Conservation (phyloP, 805 yeast species). For the Candida hungchunana region DNA sequence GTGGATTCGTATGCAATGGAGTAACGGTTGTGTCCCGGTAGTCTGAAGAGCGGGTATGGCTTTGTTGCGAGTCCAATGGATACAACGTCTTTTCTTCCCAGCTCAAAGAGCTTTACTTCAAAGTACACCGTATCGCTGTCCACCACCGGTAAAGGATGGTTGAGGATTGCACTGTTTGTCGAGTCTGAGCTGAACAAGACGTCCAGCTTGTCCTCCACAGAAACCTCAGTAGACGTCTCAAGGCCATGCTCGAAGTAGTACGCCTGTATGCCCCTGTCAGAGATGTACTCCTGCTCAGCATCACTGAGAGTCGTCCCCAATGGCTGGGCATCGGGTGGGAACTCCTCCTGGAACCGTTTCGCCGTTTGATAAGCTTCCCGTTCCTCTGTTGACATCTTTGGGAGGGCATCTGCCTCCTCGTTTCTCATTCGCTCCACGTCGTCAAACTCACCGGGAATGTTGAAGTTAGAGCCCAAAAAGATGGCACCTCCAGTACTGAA, state of each 20-base stretch:
- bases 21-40: slow-evolving; percentile 87
- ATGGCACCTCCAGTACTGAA: slow-evolving; percentile 28
- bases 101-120: slow-evolving; percentile 64
- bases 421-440: slow-evolving; percentile 64
- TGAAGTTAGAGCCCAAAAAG: slow-evolving; percentile 28
- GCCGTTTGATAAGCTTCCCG: slow-evolving; percentile 37
- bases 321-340: slow-evolving; percentile 42
- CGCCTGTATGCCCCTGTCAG: slow-evolving; percentile 82
- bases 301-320: slow-evolving; percentile 50
- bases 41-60: slow-evolving; percentile 90
- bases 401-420: slow-evolving; percentile 46
- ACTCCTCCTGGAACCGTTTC: slow-evolving; percentile 31
- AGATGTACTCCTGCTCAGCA: slow-evolving; percentile 68
- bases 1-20: slow-evolving; percentile 85
- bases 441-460: slow-evolving; percentile 55
- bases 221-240: slow-evolving; percentile 42
- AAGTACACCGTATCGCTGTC: slow-evolving; percentile 24
- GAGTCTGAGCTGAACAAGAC: slow-evolving; percentile 30
- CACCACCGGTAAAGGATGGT: slow-evolving; percentile 42
- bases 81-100: slow-evolving; percentile 45
- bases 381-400: slow-evolving; percentile 38
- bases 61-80: slow-evolving; percentile 79
- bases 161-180: slow-evolving; percentile 25
- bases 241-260: slow-evolving; percentile 29
- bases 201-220: slow-evolving; percentile 63